These are phyloP conservation scores for Leccinum aurantiacum DNA, from an alignment of 768 basidiomycete genomes.

Conservation along the genomic window DNA sequence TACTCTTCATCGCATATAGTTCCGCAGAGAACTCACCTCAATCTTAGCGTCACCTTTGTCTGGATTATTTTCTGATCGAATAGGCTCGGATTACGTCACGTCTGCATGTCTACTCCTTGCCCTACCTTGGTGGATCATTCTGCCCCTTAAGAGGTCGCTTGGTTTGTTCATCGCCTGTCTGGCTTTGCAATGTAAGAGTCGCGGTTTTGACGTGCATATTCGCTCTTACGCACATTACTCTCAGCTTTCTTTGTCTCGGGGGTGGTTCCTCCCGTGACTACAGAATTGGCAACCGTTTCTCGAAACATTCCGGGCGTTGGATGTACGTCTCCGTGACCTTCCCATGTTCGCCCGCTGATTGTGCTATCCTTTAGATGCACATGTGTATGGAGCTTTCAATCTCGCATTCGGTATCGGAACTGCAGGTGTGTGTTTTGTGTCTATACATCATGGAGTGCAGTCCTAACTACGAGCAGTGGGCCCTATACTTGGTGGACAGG, in stretches of 20 bases:
- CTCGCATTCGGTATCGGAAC: conserved; percentile 67
- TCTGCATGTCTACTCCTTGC: conserved; percentile 47
- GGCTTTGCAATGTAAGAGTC: conserved; percentile 53
- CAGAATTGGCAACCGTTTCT: conserved; percentile 65
- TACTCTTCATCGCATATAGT: neutral
- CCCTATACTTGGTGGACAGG: conserved; percentile 70
- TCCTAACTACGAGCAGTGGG: conserved; percentile 47
- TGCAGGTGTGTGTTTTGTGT: conserved; percentile 41
- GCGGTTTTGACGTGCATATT: neutral
- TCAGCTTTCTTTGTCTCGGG: conserved; percentile 64
- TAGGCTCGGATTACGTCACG: conserved; percentile 57
- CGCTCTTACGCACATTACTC: conserved; percentile 1
- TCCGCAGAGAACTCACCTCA: conserved; percentile 1
- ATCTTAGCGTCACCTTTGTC: conserved; percentile 53
- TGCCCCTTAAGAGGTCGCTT: conserved; percentile 55
- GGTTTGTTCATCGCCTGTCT: conserved; percentile 38
- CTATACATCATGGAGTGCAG: neutral
- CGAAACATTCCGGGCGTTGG: conserved; percentile 61
- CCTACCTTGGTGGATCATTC: conserved; percentile 62
- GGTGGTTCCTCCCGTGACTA: conserved; percentile 57
- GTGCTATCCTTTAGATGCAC: conserved; percentile 49
- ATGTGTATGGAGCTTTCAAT: conserved; percentile 76
- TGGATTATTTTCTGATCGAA: conserved; percentile 58
- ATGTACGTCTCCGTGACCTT: conserved; percentile 43
- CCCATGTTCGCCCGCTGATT: conserved; percentile 2